Percentiles rank a stretch among this genome's conserved stretches.
phyloP scores from a whole-genome alignment of 1,284 basidiomycete species.

The Bjerkandera adusta region DNA sequence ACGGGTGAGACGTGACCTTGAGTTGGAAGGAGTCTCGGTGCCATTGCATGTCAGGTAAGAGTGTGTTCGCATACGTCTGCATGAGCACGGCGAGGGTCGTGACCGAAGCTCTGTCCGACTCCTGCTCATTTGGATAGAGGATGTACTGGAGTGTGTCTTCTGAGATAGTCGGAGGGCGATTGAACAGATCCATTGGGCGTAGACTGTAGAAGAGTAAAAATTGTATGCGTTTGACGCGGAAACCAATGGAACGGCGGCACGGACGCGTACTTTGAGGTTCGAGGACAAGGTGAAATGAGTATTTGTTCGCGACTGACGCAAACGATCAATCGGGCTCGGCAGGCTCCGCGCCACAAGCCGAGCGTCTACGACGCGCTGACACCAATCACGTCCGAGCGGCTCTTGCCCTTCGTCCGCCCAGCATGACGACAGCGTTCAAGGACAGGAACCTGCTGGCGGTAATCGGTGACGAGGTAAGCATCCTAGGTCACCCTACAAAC shows the following conservation, averaged over 20 bases:
- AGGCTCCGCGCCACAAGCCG: no score
- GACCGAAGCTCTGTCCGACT: slow-evolving; percentile 57
- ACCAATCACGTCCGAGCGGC: no score
- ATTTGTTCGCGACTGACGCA: no score
- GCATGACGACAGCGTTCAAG: slow-evolving; percentile 60
- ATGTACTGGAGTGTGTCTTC: slow-evolving; percentile 82
- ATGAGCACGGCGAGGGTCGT: slow-evolving; percentile 72
- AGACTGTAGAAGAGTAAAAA: no score
- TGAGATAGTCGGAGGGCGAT: slow-evolving; percentile 71
- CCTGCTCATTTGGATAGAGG: slow-evolving; percentile 56
- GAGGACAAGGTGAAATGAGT: no score
- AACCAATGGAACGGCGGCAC: no score
- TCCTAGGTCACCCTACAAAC: background rate
- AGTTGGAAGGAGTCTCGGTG: slow-evolving; percentile 87
- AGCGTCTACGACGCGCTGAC: no score
- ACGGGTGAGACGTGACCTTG: slow-evolving; percentile 55
- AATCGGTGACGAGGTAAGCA: slow-evolving; percentile 88
- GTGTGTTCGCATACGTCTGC: slow-evolving; percentile 50
- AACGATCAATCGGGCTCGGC: no score
- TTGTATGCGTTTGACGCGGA: no score
- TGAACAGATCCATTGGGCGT: slow-evolving; percentile 61
- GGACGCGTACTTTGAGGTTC: no score
- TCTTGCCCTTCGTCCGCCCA: no score
- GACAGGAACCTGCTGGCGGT: slow-evolving; percentile 88
- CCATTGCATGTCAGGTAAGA: slow-evolving; percentile 78